phyloP scores from a whole-genome alignment of 345 rosid species.

The Microcos paniculata region DNA sequence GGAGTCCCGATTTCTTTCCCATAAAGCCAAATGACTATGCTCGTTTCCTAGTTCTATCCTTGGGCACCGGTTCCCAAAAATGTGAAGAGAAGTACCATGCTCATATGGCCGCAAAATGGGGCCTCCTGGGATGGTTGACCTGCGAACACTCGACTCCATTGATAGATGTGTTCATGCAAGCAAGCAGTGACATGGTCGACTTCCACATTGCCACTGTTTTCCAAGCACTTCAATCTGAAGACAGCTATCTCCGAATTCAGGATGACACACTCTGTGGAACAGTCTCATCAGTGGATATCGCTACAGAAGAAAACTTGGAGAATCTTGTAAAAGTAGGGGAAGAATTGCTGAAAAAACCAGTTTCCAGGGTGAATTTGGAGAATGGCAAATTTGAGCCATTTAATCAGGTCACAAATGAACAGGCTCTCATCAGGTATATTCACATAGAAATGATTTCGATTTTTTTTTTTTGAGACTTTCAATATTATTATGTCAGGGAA shows the following conservation, averaged over 20 bases:
- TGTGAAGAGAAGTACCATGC: conserved; percentile 43
- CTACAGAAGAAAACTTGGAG: conserved; percentile 49
- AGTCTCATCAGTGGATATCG: conserved; percentile 45
- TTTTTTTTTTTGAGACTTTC: background rate
- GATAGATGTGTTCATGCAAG: conserved; percentile 55
- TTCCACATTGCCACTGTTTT: conserved; percentile 39
- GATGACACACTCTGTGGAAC: conserved; percentile 38
- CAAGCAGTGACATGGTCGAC: conserved; percentile 67
- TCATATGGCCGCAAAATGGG: conserved; percentile 55
- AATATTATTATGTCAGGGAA: too few relatives aligned
- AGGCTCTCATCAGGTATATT: conserved; percentile 43
- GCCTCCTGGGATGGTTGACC: conserved; percentile 60
- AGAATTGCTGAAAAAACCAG: conserved; percentile 48
- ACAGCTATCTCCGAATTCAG: conserved; percentile 46
- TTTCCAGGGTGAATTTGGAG: conserved; percentile 50
- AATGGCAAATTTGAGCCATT: conserved; percentile 33
- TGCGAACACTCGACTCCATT: conserved; percentile 46
- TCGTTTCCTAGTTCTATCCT: conserved; percentile 45
- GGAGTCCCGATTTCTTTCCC: conserved; percentile 21
- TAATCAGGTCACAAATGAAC: conserved; percentile 31
- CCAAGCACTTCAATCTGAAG: conserved; percentile 33
- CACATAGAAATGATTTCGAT: background rate
- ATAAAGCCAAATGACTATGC: conserved; percentile 32
- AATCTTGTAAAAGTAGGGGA: conserved; percentile 46
- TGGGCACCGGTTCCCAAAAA: conserved; percentile 53